Evolutionary conservation across 805 yeast species (phyloP), one percentile per base, ranked within the genome.

Genomic region (Lachancea sp.): DNA sequence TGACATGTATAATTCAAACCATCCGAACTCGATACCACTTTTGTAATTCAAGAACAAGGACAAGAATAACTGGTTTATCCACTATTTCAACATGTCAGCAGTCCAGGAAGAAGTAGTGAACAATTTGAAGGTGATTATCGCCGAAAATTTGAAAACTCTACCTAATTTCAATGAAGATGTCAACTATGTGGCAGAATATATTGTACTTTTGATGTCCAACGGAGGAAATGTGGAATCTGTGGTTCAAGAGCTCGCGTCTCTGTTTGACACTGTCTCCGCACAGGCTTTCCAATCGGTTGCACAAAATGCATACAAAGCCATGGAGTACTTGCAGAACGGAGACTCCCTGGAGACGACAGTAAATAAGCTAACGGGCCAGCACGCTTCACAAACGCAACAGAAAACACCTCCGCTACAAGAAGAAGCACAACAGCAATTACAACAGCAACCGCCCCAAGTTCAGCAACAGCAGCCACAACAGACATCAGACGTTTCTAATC

Each of bases 161-260:
- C 63, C 62, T 6, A 71, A 70, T 47, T 65, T 75, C 49, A 65
- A 65, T 10, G 81, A 77, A 45, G 82, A 78, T 54, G 71, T 74
- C 20, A 70, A 66, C 37, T 82, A 81, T 53, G 80, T 82, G 35
- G 85, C 93, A 12, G 93, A 85, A 62, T 85, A 77, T 57, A 78
- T 85, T 46, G 73, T 80, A n/a, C 74, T 83, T 36, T 68, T 85
- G 61, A 81, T 85, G 49, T 80, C 82, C 12, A 82, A 82, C 52
- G 80, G 82, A 54, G 79, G 82, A 56, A 67, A 78, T 5, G 75
- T 82, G 11, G 72, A 69, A 15, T 84, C 80, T 43, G 81, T 84
- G 30, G 72, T 75, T 16, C 66, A 65, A 16, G 93, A 85, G 57
- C 71, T 85, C 26, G 68, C 76, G 30, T 74, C 77, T 36, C 66